Evolutionary conservation across 352 stramenopile species (phyloP).

Genomic region (Phytophthora europaea): DNA sequence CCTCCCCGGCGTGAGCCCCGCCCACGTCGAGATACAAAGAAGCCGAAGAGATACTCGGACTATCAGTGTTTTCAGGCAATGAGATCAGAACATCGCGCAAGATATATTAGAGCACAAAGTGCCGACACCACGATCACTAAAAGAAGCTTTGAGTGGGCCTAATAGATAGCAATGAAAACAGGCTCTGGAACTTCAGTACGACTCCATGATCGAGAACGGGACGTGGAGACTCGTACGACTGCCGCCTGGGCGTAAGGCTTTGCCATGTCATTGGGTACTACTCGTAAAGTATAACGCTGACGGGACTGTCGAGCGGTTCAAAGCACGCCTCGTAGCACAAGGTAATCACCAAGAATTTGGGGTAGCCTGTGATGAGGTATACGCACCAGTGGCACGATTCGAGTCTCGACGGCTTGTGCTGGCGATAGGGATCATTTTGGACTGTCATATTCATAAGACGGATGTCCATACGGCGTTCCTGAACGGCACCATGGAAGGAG

Average conservation of each 20-base stretch:
- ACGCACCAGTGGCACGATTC: no score
- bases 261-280: slow-evolving; percentile 11
- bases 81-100: neutral
- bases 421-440: no score
- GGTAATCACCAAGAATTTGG: no score
- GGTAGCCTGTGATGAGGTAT: no score
- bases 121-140: slow-evolving; percentile 3
- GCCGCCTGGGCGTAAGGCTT: no score
- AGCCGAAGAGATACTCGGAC: neutral
- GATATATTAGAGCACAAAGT: slow-evolving; percentile 7
- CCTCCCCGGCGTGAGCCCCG: neutral
- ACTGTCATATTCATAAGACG: no score
- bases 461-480: no score
- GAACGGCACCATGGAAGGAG: no score
- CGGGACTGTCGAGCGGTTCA: slow-evolving; percentile 1
- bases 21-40: slow-evolving; percentile 2
- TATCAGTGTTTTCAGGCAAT: slow-evolving; percentile 6
- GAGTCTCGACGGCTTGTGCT: no score
- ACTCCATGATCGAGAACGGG: slow-evolving; percentile 10
- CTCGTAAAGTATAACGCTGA: slow-evolving; percentile 9
- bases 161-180: slow-evolving; percentile 7
- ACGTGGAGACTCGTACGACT: neutral
- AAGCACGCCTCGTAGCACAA: neutral
- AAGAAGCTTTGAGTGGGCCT: neutral
- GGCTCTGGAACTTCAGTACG: slow-evolving; percentile 1